These are phyloP conservation scores for Xylariaceae sp. DNA, from an alignment of 2,329 filamentous ascomycete genomes.

Conservation along the genomic window DNA sequence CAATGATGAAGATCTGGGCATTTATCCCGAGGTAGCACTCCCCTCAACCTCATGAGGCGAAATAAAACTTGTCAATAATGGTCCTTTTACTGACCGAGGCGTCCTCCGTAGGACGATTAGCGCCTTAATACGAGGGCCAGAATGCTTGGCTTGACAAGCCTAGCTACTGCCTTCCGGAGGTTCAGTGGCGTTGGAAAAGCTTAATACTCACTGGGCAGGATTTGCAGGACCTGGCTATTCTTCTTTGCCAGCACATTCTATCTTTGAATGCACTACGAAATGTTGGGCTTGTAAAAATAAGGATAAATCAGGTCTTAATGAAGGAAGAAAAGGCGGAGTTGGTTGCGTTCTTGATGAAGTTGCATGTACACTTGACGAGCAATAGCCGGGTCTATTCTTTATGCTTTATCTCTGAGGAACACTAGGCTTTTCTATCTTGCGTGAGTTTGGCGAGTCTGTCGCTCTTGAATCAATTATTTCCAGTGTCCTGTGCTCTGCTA, in stretches of 20 bases:
- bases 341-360: constrained; percentile 15
- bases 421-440: background rate
- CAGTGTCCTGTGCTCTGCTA: background rate
- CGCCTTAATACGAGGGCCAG: constrained; percentile 30
- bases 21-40: constrained; percentile 35
- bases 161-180: constrained; percentile 36
- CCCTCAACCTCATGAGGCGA: background rate
- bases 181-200: constrained; percentile 32
- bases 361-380: constrained; percentile 15
- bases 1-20: constrained; percentile 17
- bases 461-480: background rate
- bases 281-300: constrained; percentile 16
- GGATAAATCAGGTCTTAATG: constrained; percentile 10
- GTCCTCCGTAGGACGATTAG: constrained; percentile 43
- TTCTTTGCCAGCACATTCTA: background rate
- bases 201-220: constrained; percentile 1
- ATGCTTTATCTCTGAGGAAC: background rate
- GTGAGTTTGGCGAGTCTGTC: background rate
- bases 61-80: background rate
- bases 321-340: constrained; percentile 17
- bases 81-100: constrained; percentile 36
- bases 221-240: background rate
- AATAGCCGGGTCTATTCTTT: background rate
- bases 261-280: background rate
- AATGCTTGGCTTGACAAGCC: constrained; percentile 31